phyloP scores from a whole-genome alignment of 352 stramenopile species.

The Peronosclerospora sorghi region DNA sequence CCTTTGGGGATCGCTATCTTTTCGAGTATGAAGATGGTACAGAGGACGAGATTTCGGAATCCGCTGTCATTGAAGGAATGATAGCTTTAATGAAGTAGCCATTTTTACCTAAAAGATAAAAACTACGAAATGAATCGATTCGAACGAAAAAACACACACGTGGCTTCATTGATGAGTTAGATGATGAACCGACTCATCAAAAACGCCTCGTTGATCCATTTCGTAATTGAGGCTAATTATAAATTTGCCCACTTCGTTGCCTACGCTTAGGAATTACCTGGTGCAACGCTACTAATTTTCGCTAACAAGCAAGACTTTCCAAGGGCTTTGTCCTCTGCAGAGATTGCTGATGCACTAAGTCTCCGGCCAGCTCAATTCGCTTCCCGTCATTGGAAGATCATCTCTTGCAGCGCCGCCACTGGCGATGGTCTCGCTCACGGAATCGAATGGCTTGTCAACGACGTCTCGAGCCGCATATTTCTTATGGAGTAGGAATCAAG shows the following conservation, averaged over 20 bases:
- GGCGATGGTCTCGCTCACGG: conserved; percentile 91
- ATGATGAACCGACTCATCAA: neutral
- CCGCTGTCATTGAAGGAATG: conserved; percentile 51
- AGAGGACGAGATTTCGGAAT: conserved; percentile 35
- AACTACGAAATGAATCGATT: conserved; percentile 1
- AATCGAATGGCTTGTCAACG: conserved; percentile 96
- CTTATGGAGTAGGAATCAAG: conserved; percentile 64
- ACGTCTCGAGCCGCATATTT: conserved; percentile 95
- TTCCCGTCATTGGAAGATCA: conserved; percentile 81
- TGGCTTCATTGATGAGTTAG: conserved; percentile 7
- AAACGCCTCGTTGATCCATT: conserved; percentile 6
- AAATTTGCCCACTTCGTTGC: neutral
- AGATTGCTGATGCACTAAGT: conserved; percentile 87
- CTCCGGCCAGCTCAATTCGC: conserved; percentile 75
- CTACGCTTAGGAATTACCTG: conserved; percentile 88
- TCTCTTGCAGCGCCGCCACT: conserved; percentile 96
- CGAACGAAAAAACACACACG: conserved; percentile 5
- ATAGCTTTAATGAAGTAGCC: conserved; percentile 32
- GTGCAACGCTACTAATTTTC: conserved; percentile 98
- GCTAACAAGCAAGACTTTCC: conserved; percentile 99
- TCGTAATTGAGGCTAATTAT: no score
- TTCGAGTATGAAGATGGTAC: conserved; percentile 43
- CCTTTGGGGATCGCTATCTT: conserved; percentile 46
- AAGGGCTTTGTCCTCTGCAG: conserved; percentile 79
- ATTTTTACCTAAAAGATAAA: conserved; percentile 11